Evolutionary conservation across 768 basidiomycete genomes (phyloP).

Genomic region (Trametes meyenii): DNA sequence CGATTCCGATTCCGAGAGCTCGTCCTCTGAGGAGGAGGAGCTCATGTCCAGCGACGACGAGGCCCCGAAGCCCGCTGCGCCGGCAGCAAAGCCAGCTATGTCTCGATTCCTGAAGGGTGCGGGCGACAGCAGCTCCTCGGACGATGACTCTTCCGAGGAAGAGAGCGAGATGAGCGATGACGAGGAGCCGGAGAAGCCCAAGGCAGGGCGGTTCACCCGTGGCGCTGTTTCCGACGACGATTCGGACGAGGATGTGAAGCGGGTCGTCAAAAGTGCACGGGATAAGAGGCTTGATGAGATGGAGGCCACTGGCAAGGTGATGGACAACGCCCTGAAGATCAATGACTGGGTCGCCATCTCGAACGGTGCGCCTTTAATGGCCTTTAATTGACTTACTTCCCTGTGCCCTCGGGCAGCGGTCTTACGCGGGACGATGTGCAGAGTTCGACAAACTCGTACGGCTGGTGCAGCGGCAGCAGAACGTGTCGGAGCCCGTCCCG

Average conservation of each 20-base stretch:
- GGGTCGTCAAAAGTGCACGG: slow-evolving; percentile 82
- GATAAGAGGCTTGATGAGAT: slow-evolving; percentile 94
- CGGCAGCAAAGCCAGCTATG: slow-evolving; percentile 64
- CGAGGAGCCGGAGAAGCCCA: slow-evolving; percentile 44
- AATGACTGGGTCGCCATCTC: slow-evolving; percentile 96
- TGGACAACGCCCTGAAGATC: slow-evolving; percentile 94
- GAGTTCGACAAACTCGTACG: slow-evolving; percentile 96
- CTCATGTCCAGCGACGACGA: slow-evolving; percentile 75
- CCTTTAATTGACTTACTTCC: not conserved
- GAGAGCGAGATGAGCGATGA: slow-evolving; percentile 52
- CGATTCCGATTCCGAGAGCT: slow-evolving; percentile 83
- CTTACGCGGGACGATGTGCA: slow-evolving; percentile 35
- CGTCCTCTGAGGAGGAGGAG: slow-evolving; percentile 68
- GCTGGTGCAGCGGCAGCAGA: slow-evolving; percentile 86
- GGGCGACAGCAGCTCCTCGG: slow-evolving; percentile 55
- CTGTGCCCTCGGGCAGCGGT: not conserved
- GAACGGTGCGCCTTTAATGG: slow-evolving; percentile 56
- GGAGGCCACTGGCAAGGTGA: slow-evolving; percentile 86
- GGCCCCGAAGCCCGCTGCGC: slow-evolving; percentile 50
- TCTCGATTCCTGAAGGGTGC: slow-evolving; percentile 75
- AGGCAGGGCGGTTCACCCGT: slow-evolving; percentile 41
- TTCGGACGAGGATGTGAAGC: slow-evolving; percentile 71
- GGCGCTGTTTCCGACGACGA: slow-evolving; percentile 54
- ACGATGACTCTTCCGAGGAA: slow-evolving; percentile 54
- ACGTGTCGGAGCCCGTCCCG: slow-evolving; percentile 83